These are phyloP conservation scores for Naganishia liquefaciens DNA, from an alignment of 1,284 basidiomycete genomes.

Conservation along the genomic window DNA sequence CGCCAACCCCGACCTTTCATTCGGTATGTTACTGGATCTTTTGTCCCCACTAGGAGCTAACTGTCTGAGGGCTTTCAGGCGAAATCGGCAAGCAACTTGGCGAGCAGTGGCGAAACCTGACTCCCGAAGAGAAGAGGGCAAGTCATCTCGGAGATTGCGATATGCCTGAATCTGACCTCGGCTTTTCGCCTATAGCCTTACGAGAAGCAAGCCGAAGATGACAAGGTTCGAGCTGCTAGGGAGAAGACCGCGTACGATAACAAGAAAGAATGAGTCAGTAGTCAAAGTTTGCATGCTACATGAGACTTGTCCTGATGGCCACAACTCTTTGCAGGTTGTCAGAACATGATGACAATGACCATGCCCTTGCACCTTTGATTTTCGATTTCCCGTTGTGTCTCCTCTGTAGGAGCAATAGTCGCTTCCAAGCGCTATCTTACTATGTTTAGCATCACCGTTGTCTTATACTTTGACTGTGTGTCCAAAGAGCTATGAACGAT, in stretches of 20 bases:
- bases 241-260: slow-evolving; percentile 31
- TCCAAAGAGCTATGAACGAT: background rate
- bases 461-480: slow-evolving; percentile 12
- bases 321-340: no score
- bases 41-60: background rate
- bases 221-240: slow-evolving; percentile 32
- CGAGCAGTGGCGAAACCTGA: slow-evolving; percentile 32
- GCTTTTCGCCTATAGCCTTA: slow-evolving; percentile 22
- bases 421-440: slow-evolving; percentile 10
- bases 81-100: slow-evolving; percentile 33
- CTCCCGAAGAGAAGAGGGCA: slow-evolving; percentile 27
- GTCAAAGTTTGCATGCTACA: no score
- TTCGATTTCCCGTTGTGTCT: slow-evolving; percentile 24
- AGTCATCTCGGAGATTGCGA: slow-evolving; percentile 1
- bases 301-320: no score
- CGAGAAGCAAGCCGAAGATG: slow-evolving; percentile 33
- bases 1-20: slow-evolving; percentile 27
- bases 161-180: background rate
- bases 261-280: no score
- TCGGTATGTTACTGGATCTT: slow-evolving; percentile 23
- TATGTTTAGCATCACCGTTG: slow-evolving; percentile 14
- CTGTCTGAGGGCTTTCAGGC: slow-evolving; percentile 10
- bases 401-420: slow-evolving; percentile 25
- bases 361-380: slow-evolving; percentile 28
- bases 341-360: no score